These are phyloP conservation scores for Wakefieldia striispora DNA, from an alignment of 768 basidiomycete species.

Conservation along the genomic window DNA sequence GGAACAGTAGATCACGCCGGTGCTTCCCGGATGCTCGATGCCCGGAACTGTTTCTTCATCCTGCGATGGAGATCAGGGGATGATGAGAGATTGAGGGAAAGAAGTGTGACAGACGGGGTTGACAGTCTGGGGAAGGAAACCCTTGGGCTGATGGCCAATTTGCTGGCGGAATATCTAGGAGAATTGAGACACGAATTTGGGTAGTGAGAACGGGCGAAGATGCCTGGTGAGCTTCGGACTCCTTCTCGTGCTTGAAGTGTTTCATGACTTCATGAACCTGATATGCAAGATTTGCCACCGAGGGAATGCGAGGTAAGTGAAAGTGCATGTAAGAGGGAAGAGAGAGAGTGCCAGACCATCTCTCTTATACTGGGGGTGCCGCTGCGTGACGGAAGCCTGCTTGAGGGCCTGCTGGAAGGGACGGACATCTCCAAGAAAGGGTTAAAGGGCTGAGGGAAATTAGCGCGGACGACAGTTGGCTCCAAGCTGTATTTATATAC, in stretches of 20 bases:
- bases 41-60: conserved; percentile 91
- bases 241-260: conserved; percentile 69
- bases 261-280: conserved; percentile 72
- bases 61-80: conserved; percentile 30
- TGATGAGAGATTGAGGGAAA: background rate
- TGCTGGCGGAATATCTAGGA: conserved; percentile 71
- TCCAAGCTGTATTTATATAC: conserved; percentile 21
- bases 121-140: conserved; percentile 62
- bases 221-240: conserved; percentile 88
- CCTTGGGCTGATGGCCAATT: conserved; percentile 67
- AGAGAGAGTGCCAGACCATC: conserved; percentile 30
- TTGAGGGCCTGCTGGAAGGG: conserved; percentile 25
- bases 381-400: conserved; percentile 36
- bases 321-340: conserved; percentile 23
- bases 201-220: background rate
- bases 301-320: conserved; percentile 26
- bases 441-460: conserved; percentile 15
- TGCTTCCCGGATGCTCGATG: conserved; percentile 71
- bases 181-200: conserved; percentile 1
- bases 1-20: conserved; percentile 80
- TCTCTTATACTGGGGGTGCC: conserved; percentile 43
- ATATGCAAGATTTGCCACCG: conserved; percentile 35
- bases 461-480: conserved; percentile 6
- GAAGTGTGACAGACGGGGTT: conserved; percentile 50
- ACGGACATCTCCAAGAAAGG: conserved; percentile 21